Evolutionary conservation across 192 early-diverging fungal species (phyloP).

Genomic region (Podila verticillata): DNA sequence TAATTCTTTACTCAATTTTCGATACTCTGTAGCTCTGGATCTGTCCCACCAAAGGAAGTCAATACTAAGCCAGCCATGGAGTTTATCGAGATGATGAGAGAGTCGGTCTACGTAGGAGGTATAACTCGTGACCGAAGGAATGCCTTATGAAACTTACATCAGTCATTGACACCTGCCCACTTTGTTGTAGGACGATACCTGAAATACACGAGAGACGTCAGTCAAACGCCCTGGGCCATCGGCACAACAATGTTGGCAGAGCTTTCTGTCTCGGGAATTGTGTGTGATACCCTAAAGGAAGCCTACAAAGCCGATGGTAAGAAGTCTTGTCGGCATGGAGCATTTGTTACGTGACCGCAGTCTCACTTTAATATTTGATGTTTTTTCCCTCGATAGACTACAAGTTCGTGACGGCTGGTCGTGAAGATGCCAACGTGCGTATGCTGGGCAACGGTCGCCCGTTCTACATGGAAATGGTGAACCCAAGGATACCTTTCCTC

Average conservation of each 20-base stretch:
- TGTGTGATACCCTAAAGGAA: constrained; percentile 66
- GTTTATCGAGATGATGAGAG: constrained; percentile 54
- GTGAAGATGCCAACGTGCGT: constrained; percentile 95
- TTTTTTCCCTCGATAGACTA: constrained; percentile 51
- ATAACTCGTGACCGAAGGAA: not conserved
- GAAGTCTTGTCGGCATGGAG: not conserved
- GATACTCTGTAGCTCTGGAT: constrained; percentile 3
- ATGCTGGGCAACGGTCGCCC: constrained; percentile 93
- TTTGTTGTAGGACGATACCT: constrained; percentile 65
- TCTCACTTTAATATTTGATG: not conserved
- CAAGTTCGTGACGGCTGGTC: constrained; percentile 86
- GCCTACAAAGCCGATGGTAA: constrained; percentile 67
- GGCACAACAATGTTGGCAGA: constrained; percentile 74
- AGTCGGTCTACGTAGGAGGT: constrained; percentile 72
- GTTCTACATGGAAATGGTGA: constrained; percentile 89
- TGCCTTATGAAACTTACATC: not conserved
- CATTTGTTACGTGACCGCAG: not conserved
- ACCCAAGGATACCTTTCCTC: constrained; percentile 69
- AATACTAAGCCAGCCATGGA: constrained; percentile 39
- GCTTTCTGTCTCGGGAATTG: constrained; percentile 83
- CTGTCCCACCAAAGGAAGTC: constrained; percentile 45
- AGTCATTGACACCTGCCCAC: not conserved
- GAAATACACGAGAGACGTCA: constrained; percentile 77
- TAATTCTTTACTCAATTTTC: not conserved
- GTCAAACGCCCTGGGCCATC: constrained; percentile 88